A percentile compares a stretch with the other conserved stretches of the same genome.
Conservation (phyloP, 495 filamentous ascomycete genomes). For the Cercophora sp. region DNA sequence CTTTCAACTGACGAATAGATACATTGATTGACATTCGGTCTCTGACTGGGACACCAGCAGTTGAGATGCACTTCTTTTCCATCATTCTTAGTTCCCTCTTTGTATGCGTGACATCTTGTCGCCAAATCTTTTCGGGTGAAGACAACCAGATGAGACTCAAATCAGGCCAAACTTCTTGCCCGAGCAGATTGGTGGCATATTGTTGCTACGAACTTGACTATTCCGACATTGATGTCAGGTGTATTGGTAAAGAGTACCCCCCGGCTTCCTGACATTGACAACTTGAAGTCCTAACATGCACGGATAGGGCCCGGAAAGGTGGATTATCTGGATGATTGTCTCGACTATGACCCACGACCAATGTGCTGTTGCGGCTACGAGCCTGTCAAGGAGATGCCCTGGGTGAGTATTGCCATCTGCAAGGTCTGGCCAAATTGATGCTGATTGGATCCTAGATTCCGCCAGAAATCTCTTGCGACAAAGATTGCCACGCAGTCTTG, state of each 20-base stretch:
- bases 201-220: constrained; percentile 2
- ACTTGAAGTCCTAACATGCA: neutral
- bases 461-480: constrained; percentile 10
- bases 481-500: constrained; percentile 5
- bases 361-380: constrained; percentile 17
- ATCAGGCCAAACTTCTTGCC: neutral
- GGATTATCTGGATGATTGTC: constrained; percentile 9
- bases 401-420: neutral
- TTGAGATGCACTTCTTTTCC: neutral
- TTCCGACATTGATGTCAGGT: neutral
- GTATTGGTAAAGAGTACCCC: neutral
- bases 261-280: too few species aligned
- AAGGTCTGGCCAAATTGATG: neutral
- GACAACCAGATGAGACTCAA: neutral
- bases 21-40: too few species aligned
- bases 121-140: neutral
- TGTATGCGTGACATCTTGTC: neutral
- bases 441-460: constrained; percentile 2
- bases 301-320: constrained; percentile 13
- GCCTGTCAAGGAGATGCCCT: neutral
- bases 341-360: constrained; percentile 6
- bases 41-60: too few species aligned
- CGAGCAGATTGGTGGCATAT: neutral
- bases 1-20: too few species aligned
- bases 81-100: neutral